Evolutionary conservation across 176 grass and related monocot species (phyloP).

Genomic region (Oryza meridionalis): DNA sequence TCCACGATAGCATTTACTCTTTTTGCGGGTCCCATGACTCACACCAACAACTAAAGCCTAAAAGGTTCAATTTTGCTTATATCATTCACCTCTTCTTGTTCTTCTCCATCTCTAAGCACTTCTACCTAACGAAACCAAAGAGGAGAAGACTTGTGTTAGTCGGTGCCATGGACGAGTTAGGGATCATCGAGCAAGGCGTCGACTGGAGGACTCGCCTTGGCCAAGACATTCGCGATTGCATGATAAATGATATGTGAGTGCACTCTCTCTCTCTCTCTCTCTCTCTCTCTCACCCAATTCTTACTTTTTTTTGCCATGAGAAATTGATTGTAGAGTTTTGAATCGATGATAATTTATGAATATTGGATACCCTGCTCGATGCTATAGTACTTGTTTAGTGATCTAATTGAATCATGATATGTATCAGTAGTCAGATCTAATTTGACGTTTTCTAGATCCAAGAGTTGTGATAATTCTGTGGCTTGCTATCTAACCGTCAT

Average conservation of each 20-base stretch:
- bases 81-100: background rate
- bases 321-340: background rate
- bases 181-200: background rate
- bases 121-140: background rate
- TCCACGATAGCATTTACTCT: background rate
- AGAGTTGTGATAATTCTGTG: background rate
- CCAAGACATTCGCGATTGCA: background rate
- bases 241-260: background rate
- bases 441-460: background rate
- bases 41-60: background rate
- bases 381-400: background rate
- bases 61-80: background rate
- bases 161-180: background rate
- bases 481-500: background rate
- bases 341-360: background rate
- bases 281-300: too few species aligned
- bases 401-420: background rate
- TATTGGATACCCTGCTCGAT: background rate
- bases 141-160: background rate
- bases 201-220: constrained; percentile 3
- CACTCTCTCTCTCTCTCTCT: background rate
- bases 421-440: background rate
- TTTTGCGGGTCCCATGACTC: background rate
- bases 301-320: background rate
- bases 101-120: background rate